A percentile compares a stretch with the other conserved stretches of the same genome.
Conservation (phyloP, 768 basidiomycete genomes). For the Pholiota microspora region DNA sequence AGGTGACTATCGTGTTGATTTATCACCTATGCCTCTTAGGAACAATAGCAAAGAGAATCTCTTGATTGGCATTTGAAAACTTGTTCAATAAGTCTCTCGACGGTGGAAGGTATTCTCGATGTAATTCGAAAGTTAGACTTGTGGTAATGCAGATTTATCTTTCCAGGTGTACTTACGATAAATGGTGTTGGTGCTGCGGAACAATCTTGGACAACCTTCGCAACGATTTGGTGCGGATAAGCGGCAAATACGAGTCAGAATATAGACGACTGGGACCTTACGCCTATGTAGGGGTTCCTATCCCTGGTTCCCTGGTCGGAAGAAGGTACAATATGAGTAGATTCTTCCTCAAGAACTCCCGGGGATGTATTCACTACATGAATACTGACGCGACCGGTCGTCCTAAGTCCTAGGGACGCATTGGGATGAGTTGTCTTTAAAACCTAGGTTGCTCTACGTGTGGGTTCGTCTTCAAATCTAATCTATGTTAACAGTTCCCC, state of each 20-base stretch:
- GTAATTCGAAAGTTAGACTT: background rate
- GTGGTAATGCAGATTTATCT: background rate
- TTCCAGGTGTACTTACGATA: background rate
- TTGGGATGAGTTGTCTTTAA: background rate
- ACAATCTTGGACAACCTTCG: background rate
- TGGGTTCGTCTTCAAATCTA: background rate
- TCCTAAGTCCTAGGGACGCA: background rate
- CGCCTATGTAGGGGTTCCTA: slow-evolving; percentile 5
- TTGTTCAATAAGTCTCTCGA: background rate
- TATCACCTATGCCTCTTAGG: no score
- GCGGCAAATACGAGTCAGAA: slow-evolving; percentile 14
- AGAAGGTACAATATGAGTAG: slow-evolving; percentile 6
- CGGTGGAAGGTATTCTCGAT: background rate
- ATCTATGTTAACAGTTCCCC: background rate
- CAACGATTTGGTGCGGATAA: slow-evolving; percentile 15
- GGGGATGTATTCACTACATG: slow-evolving; percentile 2
- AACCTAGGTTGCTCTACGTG: background rate
- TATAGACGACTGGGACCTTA: background rate
- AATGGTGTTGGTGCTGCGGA: slow-evolving; percentile 3
- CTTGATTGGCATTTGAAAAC: no score
- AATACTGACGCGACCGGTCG: background rate
- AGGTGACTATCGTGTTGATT: background rate
- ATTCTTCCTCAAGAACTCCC: background rate
- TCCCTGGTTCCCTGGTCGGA: slow-evolving; percentile 14
- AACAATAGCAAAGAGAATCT: no score